A percentile compares a stretch with the other conserved stretches of the same genome.
These are phyloP conservation scores for Ogataea zsoltii DNA, from an alignment of 805 yeast genomes.

Conservation along the genomic window DNA sequence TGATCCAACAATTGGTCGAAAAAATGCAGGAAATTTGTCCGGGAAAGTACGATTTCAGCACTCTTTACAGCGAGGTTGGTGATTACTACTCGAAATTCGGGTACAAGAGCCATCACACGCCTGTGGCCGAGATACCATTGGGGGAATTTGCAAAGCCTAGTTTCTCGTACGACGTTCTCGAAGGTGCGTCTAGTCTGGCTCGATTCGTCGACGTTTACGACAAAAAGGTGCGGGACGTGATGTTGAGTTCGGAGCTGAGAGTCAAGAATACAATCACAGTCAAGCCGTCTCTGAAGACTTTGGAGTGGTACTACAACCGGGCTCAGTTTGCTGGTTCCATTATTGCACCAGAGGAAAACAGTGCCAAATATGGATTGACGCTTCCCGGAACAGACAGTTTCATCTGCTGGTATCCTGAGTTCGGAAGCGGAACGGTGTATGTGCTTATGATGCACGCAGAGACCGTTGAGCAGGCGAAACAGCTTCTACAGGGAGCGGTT, in stretches of 20 bases:
- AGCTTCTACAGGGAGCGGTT: conserved; percentile 15
- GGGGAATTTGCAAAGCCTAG: background rate
- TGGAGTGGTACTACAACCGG: conserved; percentile 46
- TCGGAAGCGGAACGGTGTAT: conserved; percentile 9
- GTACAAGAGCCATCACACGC: conserved; percentile 36
- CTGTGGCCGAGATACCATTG: conserved; percentile 19
- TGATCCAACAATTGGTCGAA: conserved; percentile 43
- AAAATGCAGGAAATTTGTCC: conserved; percentile 15
- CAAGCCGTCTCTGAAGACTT: conserved; percentile 36
- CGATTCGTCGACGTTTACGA: conserved; percentile 12
- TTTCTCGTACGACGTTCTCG: background rate
- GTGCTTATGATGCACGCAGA: conserved; percentile 23
- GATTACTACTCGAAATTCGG: conserved; percentile 66
- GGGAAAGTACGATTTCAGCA: conserved; percentile 37
- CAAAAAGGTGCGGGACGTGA: conserved; percentile 4
- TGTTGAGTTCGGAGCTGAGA: background rate
- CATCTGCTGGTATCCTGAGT: conserved; percentile 46
- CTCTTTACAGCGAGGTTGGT: conserved; percentile 74
- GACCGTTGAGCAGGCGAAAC: conserved; percentile 10
- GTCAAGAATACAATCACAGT: conserved; percentile 30
- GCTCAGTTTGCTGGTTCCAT: conserved; percentile 23
- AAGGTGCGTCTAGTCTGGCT: background rate
- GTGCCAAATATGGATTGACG: conserved; percentile 11
- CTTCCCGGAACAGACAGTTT: conserved; percentile 30
- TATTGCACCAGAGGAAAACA: conserved; percentile 5